Evolutionary conservation across 768 basidiomycete species (phyloP).

Genomic region (Termitomyces sp.): DNA sequence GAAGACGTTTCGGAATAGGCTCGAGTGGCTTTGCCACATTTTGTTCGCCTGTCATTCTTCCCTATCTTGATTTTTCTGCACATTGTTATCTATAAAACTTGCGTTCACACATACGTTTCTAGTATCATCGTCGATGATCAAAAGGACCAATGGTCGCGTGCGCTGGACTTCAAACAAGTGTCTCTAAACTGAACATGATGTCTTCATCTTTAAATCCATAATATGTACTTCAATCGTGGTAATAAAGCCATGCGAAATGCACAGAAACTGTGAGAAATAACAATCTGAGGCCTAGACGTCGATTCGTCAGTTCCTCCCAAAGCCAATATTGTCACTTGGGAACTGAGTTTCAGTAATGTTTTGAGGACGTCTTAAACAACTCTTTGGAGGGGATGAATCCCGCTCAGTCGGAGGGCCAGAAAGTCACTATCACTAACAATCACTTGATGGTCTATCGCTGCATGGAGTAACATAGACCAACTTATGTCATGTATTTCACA

Average conservation of each 20-base stretch:
- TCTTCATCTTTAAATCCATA: too few species aligned
- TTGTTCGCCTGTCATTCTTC: not conserved
- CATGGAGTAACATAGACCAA: too few species aligned
- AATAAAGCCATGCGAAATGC: not conserved
- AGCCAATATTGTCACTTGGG: not conserved
- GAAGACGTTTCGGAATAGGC: constrained; percentile 4
- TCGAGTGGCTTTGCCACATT: not conserved
- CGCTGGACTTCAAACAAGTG: too few species aligned
- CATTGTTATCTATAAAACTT: not conserved
- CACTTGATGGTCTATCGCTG: too few species aligned
- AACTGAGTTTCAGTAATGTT: not conserved
- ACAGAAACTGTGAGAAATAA: not conserved
- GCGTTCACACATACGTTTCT: not conserved
- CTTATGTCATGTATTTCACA: too few species aligned
- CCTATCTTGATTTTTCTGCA: not conserved
- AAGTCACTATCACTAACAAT: too few species aligned
- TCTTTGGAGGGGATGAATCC: too few species aligned
- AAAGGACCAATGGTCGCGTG: not conserved
- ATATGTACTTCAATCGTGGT: not conserved
- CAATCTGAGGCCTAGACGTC: too few species aligned
- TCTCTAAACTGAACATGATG: too few species aligned
- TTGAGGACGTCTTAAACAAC: too few species aligned
- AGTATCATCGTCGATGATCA: not conserved
- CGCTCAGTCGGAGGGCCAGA: too few species aligned
- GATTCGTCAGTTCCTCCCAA: not conserved